A percentile compares a stretch with the other conserved stretches of the same genome.
phyloP scores from a whole-genome alignment of 306 rosid species.

The Begonia loranthoides region DNA sequence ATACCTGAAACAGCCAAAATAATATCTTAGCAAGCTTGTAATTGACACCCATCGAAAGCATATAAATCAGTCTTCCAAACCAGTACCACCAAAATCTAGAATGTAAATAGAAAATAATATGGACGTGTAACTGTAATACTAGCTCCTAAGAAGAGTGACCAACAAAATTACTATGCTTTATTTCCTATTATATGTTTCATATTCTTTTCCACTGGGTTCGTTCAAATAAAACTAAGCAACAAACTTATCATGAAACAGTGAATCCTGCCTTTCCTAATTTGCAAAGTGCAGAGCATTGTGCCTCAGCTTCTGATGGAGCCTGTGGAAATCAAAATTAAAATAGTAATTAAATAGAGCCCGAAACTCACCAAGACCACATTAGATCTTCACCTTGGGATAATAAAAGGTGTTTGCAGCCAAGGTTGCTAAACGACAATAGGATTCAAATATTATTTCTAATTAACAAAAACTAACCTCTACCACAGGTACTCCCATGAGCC shows the following conservation, averaged over 20 bases:
- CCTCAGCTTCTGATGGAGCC: conserved; percentile 99
- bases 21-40: no score
- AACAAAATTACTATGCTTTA: no score
- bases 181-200: not conserved
- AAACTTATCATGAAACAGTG: conserved; percentile 1
- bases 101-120: no score
- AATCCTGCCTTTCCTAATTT: conserved; percentile 74
- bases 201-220: not conserved
- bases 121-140: no score
- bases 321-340: conserved; percentile 30
- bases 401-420: no score
- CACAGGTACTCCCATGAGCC: conserved; percentile 98
- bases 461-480: conserved; percentile 49
- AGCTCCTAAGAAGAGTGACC: no score
- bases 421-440: no score
- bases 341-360: conserved; percentile 5
- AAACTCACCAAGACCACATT: not conserved
- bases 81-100: no score
- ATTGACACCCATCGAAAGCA: no score
- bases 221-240: not conserved
- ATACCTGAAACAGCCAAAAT: conserved; percentile 38
- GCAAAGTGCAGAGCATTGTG: conserved; percentile 95
- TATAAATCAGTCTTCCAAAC: no score
- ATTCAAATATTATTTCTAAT: not conserved
- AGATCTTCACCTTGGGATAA: no score